Base-by-base conservation (phyloP, 2,329 filamentous ascomycete genomes). In the Alternaria gansuensis region DNA sequence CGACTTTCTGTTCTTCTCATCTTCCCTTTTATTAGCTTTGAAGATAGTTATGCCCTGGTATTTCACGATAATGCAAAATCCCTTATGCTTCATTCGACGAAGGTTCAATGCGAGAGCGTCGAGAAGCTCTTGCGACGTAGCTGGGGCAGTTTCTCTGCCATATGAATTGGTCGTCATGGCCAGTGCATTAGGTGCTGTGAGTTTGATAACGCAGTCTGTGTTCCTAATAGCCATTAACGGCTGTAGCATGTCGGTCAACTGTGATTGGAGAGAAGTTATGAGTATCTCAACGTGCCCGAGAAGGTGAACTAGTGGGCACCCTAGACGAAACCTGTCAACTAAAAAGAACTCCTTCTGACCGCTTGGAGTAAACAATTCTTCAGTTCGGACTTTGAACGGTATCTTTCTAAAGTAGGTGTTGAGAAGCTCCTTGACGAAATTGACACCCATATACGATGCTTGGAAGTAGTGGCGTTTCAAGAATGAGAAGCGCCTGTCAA, bases 201-300 rank as follows among this genome's bases (percentile, higher is more conserved):
- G n/a, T 33, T 36, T 29, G 13, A 48, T 10, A 17, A 23, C 6
- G 8, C 44, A 48, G n/a, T 34, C 44, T 7, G 29, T 33, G 21
- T 48, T 48, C 10, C n/a, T 24, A 21, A 48, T 33, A 34, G 28
- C 44, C 28, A 48, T 29, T 17, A 48, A 48, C 11, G 44, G 44
- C 29, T 34, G 26, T 33, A 48, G 9, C 11, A 21, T 17, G 14
- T 48, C 26, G 3, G n/a, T 10, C 31, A 33, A 14, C 11, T 11
- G 31, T 23, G 6, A 8, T 21, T 21, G 5, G 8, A 13, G 26
- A 5, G n/a, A 17, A 31, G 11, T 21, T 17, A 36, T 6, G 7
- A 10, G 17, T 33, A 48, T 5, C 36, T 48, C 44, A 5, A 48
- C n/a, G 8, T 31, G 44, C 14, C 3, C 8, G n/a, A 48, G n/a